Base-by-base conservation (phyloP, 768 basidiomycete genomes). In the Leccinum subgranulosum region DNA sequence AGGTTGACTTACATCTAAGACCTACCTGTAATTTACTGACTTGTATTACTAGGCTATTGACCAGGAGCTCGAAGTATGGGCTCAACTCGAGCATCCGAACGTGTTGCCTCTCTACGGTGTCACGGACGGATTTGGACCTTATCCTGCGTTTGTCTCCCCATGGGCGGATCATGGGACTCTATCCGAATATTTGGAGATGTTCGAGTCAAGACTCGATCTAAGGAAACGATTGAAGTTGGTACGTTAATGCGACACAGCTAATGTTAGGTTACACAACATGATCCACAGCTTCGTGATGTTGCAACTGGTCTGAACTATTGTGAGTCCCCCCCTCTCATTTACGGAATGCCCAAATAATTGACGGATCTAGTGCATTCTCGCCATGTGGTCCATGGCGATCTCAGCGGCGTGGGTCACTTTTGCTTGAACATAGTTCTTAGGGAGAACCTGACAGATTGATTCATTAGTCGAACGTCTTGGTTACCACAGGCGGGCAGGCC, bases 381-480 rank as follows among this genome's bases (percentile, higher is more conserved):
- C 69, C 27, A 58, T n/a, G 15, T 67, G 23, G 65, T 75, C 23
- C 78, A 79, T 28, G 76, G 78, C 3, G 78, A 79, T 48, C 49
- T 79, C 17, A 76, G 76, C 58, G 71, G 75, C 9, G 78, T 61
- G 50, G 3, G 64, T 70, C 14, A 11, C 17, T 31, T 28, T 4
- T 27, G 0, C 21, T 23, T n/a, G 14, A 33, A 31, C 50, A 11
- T 6, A 11, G 8, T 41, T 27, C 14, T 8, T 43, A 34, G 4
- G 3, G 3, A 28, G 31, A 33, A 10, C 6, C 48, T 67, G 14
- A 65, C 53, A 14, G 0, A 1, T 46, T 31, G 3, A 4, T 10
- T 14, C 36, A 34, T 33, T 54, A 70, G 69, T 57, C 58, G 6
- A 70, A 70, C 17, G 25, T 70, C 55, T 57, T 70, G 53, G 61